These are phyloP conservation scores for Neoascochyta sp. DNA, from an alignment of 2,329 filamentous ascomycete genomes.

Conservation along the genomic window DNA sequence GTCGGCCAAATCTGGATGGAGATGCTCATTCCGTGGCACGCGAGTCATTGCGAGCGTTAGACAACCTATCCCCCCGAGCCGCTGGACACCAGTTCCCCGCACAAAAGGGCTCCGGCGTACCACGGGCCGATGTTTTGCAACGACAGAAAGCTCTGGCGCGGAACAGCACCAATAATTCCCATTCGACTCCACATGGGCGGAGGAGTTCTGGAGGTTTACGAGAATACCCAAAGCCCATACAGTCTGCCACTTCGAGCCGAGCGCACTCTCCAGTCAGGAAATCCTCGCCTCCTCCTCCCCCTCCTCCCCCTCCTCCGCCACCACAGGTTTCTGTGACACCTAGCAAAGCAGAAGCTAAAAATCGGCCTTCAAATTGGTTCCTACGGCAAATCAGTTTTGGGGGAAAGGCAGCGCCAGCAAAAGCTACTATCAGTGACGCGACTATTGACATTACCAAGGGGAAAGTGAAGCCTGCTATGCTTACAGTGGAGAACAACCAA, in stretches of 20 bases:
- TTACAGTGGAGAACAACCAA: conserved; percentile 36
- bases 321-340: conserved; percentile 3
- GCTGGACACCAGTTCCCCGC: conserved; percentile 9
- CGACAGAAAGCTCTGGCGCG: conserved; percentile 21
- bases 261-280: conserved; percentile 28
- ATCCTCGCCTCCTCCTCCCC: conserved; percentile 13
- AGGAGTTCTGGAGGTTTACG: conserved; percentile 26
- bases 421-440: conserved; percentile 28
- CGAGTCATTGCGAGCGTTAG: conserved; percentile 14
- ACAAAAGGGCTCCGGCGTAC: conserved; percentile 13
- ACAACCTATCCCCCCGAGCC: conserved; percentile 21
- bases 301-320: conserved; percentile 8
- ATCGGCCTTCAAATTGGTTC: conserved; percentile 33
- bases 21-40: conserved; percentile 24
- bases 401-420: conserved; percentile 26
- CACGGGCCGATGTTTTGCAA: conserved; percentile 32
- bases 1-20: conserved; percentile 20
- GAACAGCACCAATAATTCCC: conserved; percentile 8
- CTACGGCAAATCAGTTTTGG: conserved; percentile 41
- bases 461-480: conserved; percentile 31
- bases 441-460: conserved; percentile 33
- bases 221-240: conserved; percentile 13
- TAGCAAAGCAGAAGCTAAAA: conserved; percentile 13
- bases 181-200: conserved; percentile 18
- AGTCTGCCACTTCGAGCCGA: conserved; percentile 24